These are phyloP conservation scores for Penicillium longicatenatum DNA, from an alignment of 495 filamentous ascomycete genomes.

Conservation along the genomic window DNA sequence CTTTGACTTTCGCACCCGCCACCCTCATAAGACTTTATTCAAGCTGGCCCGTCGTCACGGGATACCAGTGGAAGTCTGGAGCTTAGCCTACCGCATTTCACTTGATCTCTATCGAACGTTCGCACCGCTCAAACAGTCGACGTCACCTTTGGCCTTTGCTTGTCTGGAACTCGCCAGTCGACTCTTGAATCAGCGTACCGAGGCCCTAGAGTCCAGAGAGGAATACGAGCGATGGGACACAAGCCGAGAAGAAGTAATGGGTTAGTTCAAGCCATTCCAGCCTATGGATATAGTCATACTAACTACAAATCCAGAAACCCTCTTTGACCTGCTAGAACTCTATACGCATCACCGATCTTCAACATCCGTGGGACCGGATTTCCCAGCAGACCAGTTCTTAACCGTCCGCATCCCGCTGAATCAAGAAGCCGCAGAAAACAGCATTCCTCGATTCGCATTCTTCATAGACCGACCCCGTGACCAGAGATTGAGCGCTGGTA, in stretches of 20 bases:
- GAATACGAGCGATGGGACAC: slow-evolving; percentile 61
- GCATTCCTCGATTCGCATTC: slow-evolving; percentile 55
- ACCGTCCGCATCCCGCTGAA: slow-evolving; percentile 84
- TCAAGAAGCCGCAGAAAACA: slow-evolving; percentile 62
- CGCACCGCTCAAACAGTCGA: slow-evolving; percentile 84
- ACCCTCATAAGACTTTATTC: slow-evolving; percentile 78
- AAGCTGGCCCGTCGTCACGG: slow-evolving; percentile 66
- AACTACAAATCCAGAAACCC: slow-evolving; percentile 58
- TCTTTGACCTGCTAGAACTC: slow-evolving; percentile 84
- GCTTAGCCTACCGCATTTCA: slow-evolving; percentile 74
- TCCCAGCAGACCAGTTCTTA: slow-evolving; percentile 75
- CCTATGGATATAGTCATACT: slow-evolving; percentile 1
- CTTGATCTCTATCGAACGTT: slow-evolving; percentile 92
- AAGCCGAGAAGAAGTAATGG: slow-evolving; percentile 69
- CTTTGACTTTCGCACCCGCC: slow-evolving; percentile 92
- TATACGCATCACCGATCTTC: slow-evolving; percentile 76
- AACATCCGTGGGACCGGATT: slow-evolving; percentile 71
- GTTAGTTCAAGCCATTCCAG: slow-evolving; percentile 29
- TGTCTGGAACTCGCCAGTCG: slow-evolving; percentile 78
- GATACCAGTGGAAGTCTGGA: slow-evolving; percentile 53
- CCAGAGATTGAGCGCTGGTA: slow-evolving; percentile 2
- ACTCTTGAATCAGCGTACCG: slow-evolving; percentile 54
- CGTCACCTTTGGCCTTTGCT: slow-evolving; percentile 76
- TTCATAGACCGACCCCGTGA: slow-evolving; percentile 23
- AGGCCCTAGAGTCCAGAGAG: slow-evolving; percentile 44